Conservation (phyloP, 2,329 filamentous ascomycete genomes). For the Scortechinia acanthostroma region DNA sequence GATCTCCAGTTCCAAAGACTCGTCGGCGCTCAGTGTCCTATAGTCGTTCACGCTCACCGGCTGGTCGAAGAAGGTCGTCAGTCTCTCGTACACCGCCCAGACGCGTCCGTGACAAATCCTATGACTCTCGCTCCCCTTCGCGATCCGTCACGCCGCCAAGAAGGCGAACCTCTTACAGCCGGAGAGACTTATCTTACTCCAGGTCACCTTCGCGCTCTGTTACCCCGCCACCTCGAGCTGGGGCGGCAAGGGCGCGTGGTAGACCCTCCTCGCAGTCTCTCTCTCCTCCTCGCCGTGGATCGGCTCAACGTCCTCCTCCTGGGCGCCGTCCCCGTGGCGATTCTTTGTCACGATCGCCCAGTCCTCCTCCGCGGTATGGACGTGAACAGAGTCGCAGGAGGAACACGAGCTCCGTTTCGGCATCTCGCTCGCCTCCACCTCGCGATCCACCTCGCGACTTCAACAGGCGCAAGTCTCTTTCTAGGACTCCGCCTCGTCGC, state of each 20-base stretch:
- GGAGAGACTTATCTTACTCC: background rate
- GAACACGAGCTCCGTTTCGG: background rate
- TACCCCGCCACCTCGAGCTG: background rate
- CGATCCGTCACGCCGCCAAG: background rate
- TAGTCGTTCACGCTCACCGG: conserved; percentile 1
- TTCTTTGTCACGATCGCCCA: too few relatives aligned
- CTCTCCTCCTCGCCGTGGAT: background rate
- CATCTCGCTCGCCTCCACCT: background rate
- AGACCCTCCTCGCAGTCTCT: background rate
- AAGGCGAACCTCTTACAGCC: background rate
- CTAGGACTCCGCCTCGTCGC: background rate
- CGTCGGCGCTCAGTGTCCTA: background rate
- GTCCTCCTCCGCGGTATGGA: background rate
- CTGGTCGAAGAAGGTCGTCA: background rate
- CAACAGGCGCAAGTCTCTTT: background rate
- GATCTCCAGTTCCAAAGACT: background rate
- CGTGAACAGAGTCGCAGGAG: too few relatives aligned
- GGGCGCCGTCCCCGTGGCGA: too few relatives aligned
- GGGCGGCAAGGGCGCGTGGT: background rate
- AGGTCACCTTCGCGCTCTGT: background rate
- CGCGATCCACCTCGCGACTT: too few relatives aligned
- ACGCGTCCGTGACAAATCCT: background rate
- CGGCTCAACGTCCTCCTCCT: background rate
- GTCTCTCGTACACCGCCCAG: background rate
- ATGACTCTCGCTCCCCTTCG: background rate